Conservation (phyloP, 2,329 filamentous ascomycete genomes). For the Albifimbria verrucaria region DNA sequence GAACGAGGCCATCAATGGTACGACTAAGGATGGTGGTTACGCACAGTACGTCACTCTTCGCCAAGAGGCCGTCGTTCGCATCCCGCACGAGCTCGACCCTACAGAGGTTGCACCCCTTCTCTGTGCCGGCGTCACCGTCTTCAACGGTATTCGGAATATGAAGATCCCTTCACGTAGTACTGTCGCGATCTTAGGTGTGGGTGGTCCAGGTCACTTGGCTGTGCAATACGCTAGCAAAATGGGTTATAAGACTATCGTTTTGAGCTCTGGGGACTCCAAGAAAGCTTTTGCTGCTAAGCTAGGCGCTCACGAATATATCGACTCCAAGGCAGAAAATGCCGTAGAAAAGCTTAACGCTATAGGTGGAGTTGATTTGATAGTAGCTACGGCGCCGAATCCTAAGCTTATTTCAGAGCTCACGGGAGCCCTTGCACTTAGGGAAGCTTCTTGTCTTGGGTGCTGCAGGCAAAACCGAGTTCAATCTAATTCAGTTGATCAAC, state of each 20-base stretch:
- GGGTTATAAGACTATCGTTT: conserved; percentile 64
- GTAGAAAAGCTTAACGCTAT: not conserved
- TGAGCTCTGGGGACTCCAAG: conserved; percentile 46
- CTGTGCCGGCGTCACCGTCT: conserved; percentile 55
- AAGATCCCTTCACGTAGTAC: conserved; percentile 38
- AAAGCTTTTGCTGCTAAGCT: not conserved
- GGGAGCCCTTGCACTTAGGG: not conserved
- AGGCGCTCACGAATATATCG: not conserved
- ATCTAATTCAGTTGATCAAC: not conserved
- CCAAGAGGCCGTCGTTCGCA: not conserved
- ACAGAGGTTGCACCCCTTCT: conserved; percentile 49
- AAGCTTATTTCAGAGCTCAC: not conserved
- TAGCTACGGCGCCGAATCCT: not conserved
- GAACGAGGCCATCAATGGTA: conserved; percentile 57
- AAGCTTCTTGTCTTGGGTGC: not conserved
- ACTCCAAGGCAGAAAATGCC: not conserved
- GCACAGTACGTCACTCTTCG: not conserved
- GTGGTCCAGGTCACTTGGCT: conserved; percentile 68
- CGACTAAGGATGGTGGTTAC: conserved; percentile 60
- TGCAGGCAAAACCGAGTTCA: not conserved
- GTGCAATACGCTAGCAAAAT: conserved; percentile 68
- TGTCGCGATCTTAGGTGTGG: conserved; percentile 59
- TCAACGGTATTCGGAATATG: conserved; percentile 47
- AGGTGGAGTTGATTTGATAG: not conserved
- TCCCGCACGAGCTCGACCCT: conserved; percentile 38